Conservation (phyloP, 2,329 filamentous ascomycete genomes). For the Colletotrichum brevisporum region DNA sequence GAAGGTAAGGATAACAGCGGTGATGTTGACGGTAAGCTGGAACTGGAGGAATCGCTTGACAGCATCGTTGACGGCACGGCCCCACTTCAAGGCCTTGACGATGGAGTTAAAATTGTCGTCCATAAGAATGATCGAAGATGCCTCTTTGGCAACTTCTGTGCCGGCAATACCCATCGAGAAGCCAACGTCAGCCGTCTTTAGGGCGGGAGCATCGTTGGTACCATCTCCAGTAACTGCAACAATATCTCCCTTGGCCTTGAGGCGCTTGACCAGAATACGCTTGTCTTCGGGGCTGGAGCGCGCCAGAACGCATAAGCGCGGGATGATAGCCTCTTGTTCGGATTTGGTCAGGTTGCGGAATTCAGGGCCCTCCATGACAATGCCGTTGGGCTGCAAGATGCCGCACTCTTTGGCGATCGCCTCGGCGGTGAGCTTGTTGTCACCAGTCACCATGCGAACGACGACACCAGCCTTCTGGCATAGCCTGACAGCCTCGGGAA, state of each 20-base stretch:
- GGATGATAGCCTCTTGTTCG: conserved; percentile 77
- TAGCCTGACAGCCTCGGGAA: conserved; percentile 78
- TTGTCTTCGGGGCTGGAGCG: conserved; percentile 84
- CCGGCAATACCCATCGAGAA: conserved; percentile 90
- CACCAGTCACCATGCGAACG: conserved; percentile 88
- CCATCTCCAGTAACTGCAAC: conserved; percentile 88
- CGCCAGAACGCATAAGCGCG: conserved; percentile 78
- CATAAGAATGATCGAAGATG: conserved; percentile 88
- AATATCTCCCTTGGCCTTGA: conserved; percentile 81
- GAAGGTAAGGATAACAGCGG: conserved; percentile 89
- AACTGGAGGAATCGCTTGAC: conserved; percentile 84
- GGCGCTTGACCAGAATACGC: conserved; percentile 77
- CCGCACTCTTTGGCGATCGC: conserved; percentile 86
- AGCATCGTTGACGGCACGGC: conserved; percentile 81
- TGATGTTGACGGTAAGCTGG: conserved; percentile 91
- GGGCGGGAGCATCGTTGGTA: conserved; percentile 85
- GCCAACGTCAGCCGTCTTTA: conserved; percentile 85
- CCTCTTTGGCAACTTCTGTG: conserved; percentile 88
- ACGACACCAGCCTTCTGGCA: conserved; percentile 84
- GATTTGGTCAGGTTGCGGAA: conserved; percentile 80
- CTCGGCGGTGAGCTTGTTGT: conserved; percentile 84
- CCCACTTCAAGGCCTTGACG: conserved; percentile 86
- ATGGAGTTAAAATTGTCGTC: conserved; percentile 92
- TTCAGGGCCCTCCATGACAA: conserved; percentile 83
- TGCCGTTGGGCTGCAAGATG: conserved; percentile 76